Conservation (phyloP, 768 basidiomycete species). For the Amanita subjunquillea region DNA sequence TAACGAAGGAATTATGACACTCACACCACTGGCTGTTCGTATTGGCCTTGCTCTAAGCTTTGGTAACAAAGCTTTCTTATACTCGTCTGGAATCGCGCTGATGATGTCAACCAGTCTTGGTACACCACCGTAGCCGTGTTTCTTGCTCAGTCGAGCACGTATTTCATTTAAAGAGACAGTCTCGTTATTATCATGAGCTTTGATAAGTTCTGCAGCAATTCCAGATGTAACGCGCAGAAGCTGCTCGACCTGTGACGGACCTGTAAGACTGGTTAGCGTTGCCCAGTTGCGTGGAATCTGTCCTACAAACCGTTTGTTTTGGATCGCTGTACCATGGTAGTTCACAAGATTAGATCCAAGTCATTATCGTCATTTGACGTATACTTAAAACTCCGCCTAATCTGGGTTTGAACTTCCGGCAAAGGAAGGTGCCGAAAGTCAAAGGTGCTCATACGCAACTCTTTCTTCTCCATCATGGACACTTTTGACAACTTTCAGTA, state of each 20-base stretch:
- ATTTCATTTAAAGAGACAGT: constrained; percentile 83
- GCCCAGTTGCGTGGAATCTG: too few species aligned
- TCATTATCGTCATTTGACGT: neutral
- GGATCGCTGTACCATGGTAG: constrained; percentile 4
- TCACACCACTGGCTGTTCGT: constrained; percentile 89
- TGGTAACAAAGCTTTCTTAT: constrained; percentile 84
- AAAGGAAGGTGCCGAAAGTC: neutral
- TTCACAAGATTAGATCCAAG: neutral
- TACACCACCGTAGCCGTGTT: constrained; percentile 75
- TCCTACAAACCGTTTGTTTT: neutral
- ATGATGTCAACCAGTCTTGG: constrained; percentile 96
- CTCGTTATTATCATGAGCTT: constrained; percentile 68
- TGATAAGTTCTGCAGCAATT: constrained; percentile 90
- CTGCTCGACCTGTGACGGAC: constrained; percentile 83
- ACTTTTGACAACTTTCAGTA: constrained; percentile 82
- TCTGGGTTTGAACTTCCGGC: neutral
- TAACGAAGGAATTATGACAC: constrained; percentile 12
- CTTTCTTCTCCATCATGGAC: constrained; percentile 42
- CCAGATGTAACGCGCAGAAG: constrained; percentile 88
- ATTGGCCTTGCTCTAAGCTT: constrained; percentile 91
- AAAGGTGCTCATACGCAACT: neutral
- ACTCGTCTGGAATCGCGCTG: constrained; percentile 95
- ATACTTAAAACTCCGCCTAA: neutral
- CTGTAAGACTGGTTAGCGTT: constrained; percentile 17
- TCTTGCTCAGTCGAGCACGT: constrained; percentile 83